These are phyloP conservation scores for Candolleomyces efflorescens DNA, from an alignment of 768 basidiomycete species.

Conservation along the genomic window DNA sequence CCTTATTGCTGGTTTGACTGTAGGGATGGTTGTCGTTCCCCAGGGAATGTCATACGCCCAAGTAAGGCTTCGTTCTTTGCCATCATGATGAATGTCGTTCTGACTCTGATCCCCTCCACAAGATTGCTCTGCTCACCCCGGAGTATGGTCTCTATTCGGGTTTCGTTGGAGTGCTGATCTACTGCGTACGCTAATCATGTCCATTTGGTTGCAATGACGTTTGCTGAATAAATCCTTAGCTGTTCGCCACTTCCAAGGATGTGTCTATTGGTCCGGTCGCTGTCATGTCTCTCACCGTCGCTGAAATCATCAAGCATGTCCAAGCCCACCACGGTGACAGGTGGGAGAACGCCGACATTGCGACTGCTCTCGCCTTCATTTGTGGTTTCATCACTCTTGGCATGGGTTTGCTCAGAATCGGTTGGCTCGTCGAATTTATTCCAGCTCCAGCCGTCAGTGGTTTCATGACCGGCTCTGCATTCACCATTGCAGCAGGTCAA, in stretches of 20 bases:
- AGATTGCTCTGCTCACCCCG: conserved; percentile 81
- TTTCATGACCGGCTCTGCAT: conserved; percentile 98
- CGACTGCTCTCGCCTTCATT: conserved; percentile 78
- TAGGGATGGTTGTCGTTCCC: conserved; percentile 93
- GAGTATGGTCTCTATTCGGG: conserved; percentile 95
- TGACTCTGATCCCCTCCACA: background rate
- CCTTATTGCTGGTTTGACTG: conserved; percentile 86
- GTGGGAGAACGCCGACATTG: conserved; percentile 73
- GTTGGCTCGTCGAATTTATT: conserved; percentile 96
- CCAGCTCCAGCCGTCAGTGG: conserved; percentile 80
- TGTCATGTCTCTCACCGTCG: conserved; percentile 90
- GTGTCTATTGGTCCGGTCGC: conserved; percentile 99
- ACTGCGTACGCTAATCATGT: conserved; percentile 53
- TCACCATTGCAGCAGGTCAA: conserved; percentile 86
- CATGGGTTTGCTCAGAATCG: conserved; percentile 84
- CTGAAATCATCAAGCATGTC: conserved; percentile 74
- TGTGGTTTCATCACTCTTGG: conserved; percentile 89
- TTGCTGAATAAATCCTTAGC: conserved; percentile 32
- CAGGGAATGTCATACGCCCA: conserved; percentile 90
- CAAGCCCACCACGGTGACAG: conserved; percentile 45
- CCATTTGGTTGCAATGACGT: background rate
- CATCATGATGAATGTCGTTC: background rate
- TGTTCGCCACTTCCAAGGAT: conserved; percentile 98
- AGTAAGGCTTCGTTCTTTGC: conserved; percentile 30
- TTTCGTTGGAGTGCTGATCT: conserved; percentile 82